Conservation (phyloP, 306 rosid species). For the Chamaecrista fasciculata region DNA sequence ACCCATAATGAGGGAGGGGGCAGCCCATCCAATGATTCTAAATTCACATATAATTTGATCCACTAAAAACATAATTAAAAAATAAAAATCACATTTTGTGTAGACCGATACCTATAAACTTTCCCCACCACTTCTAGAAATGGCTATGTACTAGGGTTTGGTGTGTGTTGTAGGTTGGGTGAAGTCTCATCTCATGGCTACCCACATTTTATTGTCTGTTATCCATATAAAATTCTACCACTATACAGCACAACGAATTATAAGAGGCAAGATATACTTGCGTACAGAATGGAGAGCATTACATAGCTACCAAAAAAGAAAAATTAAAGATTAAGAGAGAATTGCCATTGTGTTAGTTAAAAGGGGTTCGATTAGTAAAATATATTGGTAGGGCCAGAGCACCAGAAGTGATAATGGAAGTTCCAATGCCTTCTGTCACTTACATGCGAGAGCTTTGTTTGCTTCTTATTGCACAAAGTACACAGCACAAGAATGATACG, state of each 20-base stretch:
- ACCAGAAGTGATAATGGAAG: background rate
- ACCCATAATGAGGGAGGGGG: background rate
- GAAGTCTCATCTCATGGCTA: background rate
- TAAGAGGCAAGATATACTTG: no score
- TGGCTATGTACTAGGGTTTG: background rate
- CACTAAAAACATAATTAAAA: no score
- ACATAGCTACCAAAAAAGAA: no score
- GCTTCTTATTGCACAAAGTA: background rate
- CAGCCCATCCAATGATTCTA: background rate
- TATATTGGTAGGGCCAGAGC: background rate
- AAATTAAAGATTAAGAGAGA: background rate
- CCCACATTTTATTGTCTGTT: background rate
- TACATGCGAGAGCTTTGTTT: background rate
- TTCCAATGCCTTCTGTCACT: background rate
- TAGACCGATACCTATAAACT: no score
- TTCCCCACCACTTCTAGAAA: background rate
- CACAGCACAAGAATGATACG: background rate
- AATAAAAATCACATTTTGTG: no score
- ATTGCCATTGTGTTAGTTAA: background rate
- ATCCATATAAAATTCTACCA: background rate
- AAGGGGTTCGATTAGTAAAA: background rate
- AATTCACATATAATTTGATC: no score
- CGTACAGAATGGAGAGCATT: background rate
- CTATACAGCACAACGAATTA: no score
- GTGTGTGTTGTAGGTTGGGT: background rate